Evolutionary conservation across 2,329 filamentous ascomycete species (phyloP), one percentile per base, ranked within the genome.

Genomic region (Xylariomycetidae sp.): DNA sequence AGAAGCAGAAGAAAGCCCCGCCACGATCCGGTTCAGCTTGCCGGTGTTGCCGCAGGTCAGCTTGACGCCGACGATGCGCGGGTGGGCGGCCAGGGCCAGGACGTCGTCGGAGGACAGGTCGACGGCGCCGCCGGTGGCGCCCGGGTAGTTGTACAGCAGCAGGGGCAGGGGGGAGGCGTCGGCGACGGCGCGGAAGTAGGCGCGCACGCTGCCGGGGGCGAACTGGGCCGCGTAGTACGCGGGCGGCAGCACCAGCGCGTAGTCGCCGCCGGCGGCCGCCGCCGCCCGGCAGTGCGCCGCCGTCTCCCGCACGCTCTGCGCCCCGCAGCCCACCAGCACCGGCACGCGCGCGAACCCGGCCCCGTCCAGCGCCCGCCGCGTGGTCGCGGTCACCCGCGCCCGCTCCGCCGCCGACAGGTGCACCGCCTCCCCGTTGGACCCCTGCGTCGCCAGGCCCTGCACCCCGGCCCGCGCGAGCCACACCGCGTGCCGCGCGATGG

Each of bases 401-500:
- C 84, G 76, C 61, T 90, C 85, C 16, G 72, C 65, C 48, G 80
- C 79, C 26, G 79, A 78, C 20, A 90, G 70, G 52, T 88, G 84
- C 10, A 88, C 83, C 6, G 85, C 84, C 64, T 92, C 85, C 49
- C 85, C 85, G 53, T 90, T 90, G 53, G 81, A 86, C 29, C 85
- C 85, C 56, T 88, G 84, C 9, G 81, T 85, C 30, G 83, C 81
- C 29, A 90, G 69, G 14, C 84, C 83, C 12, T 79, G 73, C 25
- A 89, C 75, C 43, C 85, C 85, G 18, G 81, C 75, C 49, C 78
- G 69, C 29, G 82, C 84, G n/a, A 90, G 75, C 48, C 79, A 76
- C 32, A 84, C 72, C 23, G 82, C 77, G 53, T 74, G 67, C 32
- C 65, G 69, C 30, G 72, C 67, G 38, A 79, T 78, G 24, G 76